Evolutionary conservation across 2,329 filamentous ascomycete species (phyloP).

Genomic region (Colletotrichum salicis): DNA sequence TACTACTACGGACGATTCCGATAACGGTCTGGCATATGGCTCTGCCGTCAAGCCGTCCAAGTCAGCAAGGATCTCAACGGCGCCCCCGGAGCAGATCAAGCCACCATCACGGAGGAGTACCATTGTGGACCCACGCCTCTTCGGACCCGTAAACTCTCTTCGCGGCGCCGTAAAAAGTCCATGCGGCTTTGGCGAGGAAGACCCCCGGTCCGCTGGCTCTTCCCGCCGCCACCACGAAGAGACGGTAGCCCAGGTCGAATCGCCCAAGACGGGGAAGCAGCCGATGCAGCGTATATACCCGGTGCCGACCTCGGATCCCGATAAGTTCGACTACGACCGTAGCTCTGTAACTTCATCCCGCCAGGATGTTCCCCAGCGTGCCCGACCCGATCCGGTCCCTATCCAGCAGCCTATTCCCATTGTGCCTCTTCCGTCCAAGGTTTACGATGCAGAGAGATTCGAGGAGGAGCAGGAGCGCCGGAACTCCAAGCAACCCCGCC

Average conservation of each 20-base stretch:
- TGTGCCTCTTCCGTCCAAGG: slow-evolving; percentile 74
- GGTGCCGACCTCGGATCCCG: slow-evolving; percentile 73
- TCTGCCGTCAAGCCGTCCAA: slow-evolving; percentile 42
- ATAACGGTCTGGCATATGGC: slow-evolving; percentile 57
- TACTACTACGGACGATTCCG: slow-evolving; percentile 53
- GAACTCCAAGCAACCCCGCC: slow-evolving; percentile 43
- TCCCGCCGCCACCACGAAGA: slow-evolving; percentile 49
- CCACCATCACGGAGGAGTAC: slow-evolving; percentile 46
- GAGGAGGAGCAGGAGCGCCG: slow-evolving; percentile 49
- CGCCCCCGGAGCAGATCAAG: slow-evolving; percentile 33
- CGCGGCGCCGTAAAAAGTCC: slow-evolving; percentile 65
- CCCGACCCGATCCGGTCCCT: slow-evolving; percentile 69
- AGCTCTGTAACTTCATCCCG: slow-evolving; percentile 58
- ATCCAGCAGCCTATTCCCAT: slow-evolving; percentile 89
- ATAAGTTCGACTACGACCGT: slow-evolving; percentile 67
- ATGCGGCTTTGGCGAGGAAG: slow-evolving; percentile 61
- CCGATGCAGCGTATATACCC: slow-evolving; percentile 73
- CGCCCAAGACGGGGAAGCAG: slow-evolving; percentile 43
- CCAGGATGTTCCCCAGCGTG: slow-evolving; percentile 51
- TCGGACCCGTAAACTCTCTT: slow-evolving; percentile 71
- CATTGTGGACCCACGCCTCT: slow-evolving; percentile 67
- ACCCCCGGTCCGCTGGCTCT: slow-evolving; percentile 42
- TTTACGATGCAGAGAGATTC: slow-evolving; percentile 67
- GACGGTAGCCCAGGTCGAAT: slow-evolving; percentile 48
- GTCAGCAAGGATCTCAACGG: slow-evolving; percentile 30